Conservation (phyloP, 129 eudicot species). For the Centella asiatica region DNA sequence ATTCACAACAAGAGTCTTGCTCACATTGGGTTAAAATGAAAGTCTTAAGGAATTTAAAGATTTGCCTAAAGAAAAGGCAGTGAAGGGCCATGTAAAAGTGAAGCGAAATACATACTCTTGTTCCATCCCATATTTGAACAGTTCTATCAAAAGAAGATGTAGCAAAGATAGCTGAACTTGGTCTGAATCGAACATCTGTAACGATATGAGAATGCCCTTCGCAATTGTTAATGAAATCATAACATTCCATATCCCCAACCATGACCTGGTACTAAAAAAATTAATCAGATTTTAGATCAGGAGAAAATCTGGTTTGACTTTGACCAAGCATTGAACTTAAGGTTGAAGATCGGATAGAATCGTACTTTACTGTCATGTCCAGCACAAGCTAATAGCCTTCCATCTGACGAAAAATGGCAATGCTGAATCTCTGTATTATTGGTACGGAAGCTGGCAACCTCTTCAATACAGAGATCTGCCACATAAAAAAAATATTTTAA, state of each 20-base stretch:
- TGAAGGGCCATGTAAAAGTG: background rate
- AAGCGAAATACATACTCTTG: background rate
- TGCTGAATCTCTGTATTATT: conserved; percentile 12
- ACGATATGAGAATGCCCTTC: conserved; percentile 14
- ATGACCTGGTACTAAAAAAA: no score
- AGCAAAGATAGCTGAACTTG: conserved; percentile 24
- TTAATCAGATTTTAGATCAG: no score
- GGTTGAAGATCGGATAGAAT: background rate
- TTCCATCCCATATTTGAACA: conserved; percentile 25
- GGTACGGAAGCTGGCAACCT: background rate
- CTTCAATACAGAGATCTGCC: background rate
- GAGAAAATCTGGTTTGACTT: no score
- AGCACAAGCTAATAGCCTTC: conserved; percentile 26
- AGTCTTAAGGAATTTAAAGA: background rate
- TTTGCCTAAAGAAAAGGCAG: background rate
- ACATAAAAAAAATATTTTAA: no score
- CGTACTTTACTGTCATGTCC: conserved; percentile 18
- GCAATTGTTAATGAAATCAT: background rate
- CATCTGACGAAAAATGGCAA: conserved; percentile 22
- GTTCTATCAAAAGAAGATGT: conserved; percentile 32
- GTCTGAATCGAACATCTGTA: conserved; percentile 26
- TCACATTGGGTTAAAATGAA: no score
- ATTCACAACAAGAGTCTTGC: no score
- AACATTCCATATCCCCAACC: background rate
- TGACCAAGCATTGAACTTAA: no score